Evolutionary conservation across 805 yeast species (phyloP).

Genomic region (Sungouiozyma ichnusensis): DNA sequence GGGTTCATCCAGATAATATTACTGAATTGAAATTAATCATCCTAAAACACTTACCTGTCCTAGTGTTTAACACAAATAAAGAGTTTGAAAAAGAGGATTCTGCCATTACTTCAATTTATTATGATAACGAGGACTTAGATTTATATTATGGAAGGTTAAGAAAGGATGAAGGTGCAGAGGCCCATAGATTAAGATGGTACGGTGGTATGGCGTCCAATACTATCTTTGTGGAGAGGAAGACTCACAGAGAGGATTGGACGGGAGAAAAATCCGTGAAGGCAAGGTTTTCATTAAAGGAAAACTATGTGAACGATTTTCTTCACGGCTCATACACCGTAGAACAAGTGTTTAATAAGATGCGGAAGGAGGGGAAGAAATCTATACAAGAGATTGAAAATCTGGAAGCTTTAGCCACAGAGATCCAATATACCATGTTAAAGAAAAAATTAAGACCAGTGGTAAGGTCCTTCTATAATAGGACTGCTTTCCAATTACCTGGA

Average conservation of each 20-base stretch:
- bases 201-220: conserved; percentile 94
- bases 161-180: conserved; percentile 98
- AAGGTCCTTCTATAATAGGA: conserved; percentile 93
- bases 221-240: conserved; percentile 91
- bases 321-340: conserved; percentile 76
- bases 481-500: conserved; percentile 98
- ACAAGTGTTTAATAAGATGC: conserved; percentile 84
- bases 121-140: conserved; percentile 82
- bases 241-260: conserved; percentile 99
- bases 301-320: conserved; percentile 75
- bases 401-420: conserved; percentile 86
- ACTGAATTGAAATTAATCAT: conserved; percentile 90
- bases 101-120: conserved; percentile 94
- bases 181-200: conserved; percentile 96
- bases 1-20: conserved; percentile 98
- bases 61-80: conserved; percentile 90
- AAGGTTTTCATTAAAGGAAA: conserved; percentile 85
- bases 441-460: conserved; percentile 85
- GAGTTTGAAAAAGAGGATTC: conserved; percentile 92
- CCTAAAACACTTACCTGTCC: conserved; percentile 89
- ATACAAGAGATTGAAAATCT: conserved; percentile 79
- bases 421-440: conserved; percentile 80
- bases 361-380: conserved; percentile 86
- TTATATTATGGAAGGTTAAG: conserved; percentile 88
- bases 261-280: conserved; percentile 99